phyloP scores from a whole-genome alignment of 176 grass and related monocot species.

The Urochloa ruziziensis region DNA sequence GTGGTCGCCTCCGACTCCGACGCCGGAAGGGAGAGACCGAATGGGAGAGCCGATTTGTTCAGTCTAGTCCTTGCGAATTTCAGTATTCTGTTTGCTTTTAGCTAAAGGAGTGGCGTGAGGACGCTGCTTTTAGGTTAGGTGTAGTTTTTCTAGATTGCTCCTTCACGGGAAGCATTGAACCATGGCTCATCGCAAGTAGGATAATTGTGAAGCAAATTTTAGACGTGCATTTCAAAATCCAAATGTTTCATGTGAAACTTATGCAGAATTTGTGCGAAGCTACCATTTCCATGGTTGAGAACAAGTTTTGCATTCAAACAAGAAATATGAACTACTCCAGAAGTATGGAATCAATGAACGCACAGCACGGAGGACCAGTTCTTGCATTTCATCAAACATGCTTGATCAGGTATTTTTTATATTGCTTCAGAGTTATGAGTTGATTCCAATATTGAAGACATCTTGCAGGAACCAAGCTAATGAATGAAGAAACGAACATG shows the following conservation, averaged over 20 bases:
- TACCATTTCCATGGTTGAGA: background rate
- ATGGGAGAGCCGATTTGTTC: background rate
- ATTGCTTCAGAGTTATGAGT: background rate
- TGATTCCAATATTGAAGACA: background rate
- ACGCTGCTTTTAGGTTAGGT: background rate
- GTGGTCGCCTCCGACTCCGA: slow-evolving; percentile 23
- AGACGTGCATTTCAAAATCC: background rate
- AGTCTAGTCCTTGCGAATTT: background rate
- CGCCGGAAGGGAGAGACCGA: background rate
- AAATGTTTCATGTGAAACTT: background rate
- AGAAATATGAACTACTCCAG: background rate
- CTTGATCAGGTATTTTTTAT: background rate
- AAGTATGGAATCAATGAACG: background rate
- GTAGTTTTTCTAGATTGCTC: background rate
- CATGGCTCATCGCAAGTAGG: background rate
- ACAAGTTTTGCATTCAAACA: background rate
- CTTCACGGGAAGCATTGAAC: background rate
- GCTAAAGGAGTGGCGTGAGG: background rate
- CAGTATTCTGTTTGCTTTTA: background rate
- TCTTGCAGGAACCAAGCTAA: background rate
- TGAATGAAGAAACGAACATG: background rate
- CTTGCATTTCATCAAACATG: background rate
- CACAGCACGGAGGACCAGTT: background rate
- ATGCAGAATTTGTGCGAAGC: background rate
- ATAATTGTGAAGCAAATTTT: background rate